phyloP scores from a whole-genome alignment of 176 grass and related monocot species.

The Canna indica region DNA sequence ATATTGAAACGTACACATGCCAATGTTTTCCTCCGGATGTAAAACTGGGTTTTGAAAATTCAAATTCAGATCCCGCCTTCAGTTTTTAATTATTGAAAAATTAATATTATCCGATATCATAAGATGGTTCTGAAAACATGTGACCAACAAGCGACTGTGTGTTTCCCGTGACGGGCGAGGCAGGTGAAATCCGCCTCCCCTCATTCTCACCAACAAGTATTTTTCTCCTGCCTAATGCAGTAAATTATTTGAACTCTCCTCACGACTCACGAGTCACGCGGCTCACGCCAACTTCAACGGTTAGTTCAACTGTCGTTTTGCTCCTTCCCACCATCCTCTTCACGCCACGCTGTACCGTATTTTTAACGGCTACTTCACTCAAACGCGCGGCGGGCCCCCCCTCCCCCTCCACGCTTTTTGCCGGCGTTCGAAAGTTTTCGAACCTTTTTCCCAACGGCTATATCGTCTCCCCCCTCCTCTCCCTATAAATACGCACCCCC shows the following conservation, averaged over 20 bases:
- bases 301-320: slow-evolving; percentile 21
- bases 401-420: neutral
- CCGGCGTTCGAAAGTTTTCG: slow-evolving; percentile 50
- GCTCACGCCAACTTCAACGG: slow-evolving; percentile 29
- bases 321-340: neutral
- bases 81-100: no score
- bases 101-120: no score
- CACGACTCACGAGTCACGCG: no score
- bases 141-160: no score
- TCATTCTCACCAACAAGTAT: no score
- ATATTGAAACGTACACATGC: no score
- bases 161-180: neutral
- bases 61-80: no score
- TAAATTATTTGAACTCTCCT: no score
- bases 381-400: slow-evolving; percentile 16
- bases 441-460: slow-evolving; percentile 43
- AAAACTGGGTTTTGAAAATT: no score
- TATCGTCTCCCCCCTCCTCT: neutral
- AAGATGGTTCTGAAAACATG: no score
- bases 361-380: slow-evolving; percentile 62
- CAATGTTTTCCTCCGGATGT: no score
- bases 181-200: neutral
- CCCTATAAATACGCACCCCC: slow-evolving; percentile 17
- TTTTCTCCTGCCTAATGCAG: no score
- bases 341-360: slow-evolving; percentile 4